Evolutionary conservation across 768 basidiomycete genomes (phyloP).

Genomic region (Aureoboletus auriporus): DNA sequence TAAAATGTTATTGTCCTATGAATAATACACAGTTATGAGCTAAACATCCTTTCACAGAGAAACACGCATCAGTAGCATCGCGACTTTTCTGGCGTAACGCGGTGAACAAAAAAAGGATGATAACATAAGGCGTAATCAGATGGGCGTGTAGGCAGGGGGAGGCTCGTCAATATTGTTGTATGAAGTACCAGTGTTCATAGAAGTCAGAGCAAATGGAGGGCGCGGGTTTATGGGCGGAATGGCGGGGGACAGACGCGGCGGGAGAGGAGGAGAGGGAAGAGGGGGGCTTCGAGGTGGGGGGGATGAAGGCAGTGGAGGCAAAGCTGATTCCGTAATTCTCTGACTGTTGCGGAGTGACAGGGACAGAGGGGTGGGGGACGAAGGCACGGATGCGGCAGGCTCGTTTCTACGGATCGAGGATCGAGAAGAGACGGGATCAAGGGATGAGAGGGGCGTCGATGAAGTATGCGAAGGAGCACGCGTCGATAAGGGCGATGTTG

Average conservation of each 20-base stretch:
- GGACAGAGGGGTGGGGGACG: neutral
- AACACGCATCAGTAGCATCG: neutral
- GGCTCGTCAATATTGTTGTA: conserved; percentile 11
- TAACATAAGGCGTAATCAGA: conserved; percentile 1
- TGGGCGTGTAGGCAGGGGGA: conserved; percentile 26
- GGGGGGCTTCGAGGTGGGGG: neutral
- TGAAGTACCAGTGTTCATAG: conserved; percentile 12
- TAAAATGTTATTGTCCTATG: conserved; percentile 1
- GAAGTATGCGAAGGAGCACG: neutral
- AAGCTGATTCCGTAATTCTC: neutral
- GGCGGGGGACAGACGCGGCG: neutral
- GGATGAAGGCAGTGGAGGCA: neutral
- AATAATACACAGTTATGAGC: conserved; percentile 1
- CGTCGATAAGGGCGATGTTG: neutral
- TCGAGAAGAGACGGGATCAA: neutral
- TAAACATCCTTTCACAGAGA: neutral
- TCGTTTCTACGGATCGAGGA: conserved; percentile 1
- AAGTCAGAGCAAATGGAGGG: conserved; percentile 2
- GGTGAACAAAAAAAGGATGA: neutral
- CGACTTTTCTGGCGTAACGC: neutral
- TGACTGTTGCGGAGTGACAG: neutral
- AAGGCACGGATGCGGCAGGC: neutral
- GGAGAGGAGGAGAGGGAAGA: neutral
- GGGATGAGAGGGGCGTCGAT: conserved; percentile 1
- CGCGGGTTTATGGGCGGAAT: neutral